Base-by-base conservation (phyloP, 805 yeast genomes). In the Metschnikowia santaceciliae region DNA sequence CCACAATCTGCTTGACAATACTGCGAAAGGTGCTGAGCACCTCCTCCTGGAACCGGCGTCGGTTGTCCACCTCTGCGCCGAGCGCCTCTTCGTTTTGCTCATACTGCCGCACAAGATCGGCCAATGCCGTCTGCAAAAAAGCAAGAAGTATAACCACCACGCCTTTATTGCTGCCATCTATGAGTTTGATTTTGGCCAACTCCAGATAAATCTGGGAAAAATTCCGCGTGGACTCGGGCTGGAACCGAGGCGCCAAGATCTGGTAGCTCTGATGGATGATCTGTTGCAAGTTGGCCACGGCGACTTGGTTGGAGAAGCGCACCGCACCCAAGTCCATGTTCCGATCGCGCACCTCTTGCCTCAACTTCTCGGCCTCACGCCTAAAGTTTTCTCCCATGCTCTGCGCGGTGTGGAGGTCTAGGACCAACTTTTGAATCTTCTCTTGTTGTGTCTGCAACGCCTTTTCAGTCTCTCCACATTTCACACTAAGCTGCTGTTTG, bases 21-120 rank as follows among this genome's bases (percentile, higher is more conserved):
- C 40, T 22, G 23, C 49, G 47, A 34, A 55, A 53, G 0, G 57
- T 49, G 36, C 48, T 47, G 15, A 55, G 49, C 32, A 54, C 58
- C 32, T 55, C 53, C 35, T 51, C 51, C 35, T 55, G 57, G 44
- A 54, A 55, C 41, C 42, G 46, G 32, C 41, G 57, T 34, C 57
- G 45, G 32, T 50, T 50, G 7, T 49, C 42, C 48, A 54, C 45
- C 34, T 54, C 59, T 6, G 42, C 33, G 41, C 53, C 51, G 13
- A 56, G 46, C 45, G 47, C 47, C 23, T 49, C 38, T 36, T 56
- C 58, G 26, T 51, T 54, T 43, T 47, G 51, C 22, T 32, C 33
- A 42, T 49, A 49, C 49, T 44, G 55, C 42, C 23, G 32, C 32
- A 56, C 37, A 10, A 56, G 47, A 5, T 52, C 52, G 2, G 51